A percentile compares a stretch with the other conserved stretches of the same genome.
Evolutionary conservation across 192 early-diverging fungal species (phyloP).

Genomic region (Coemansia umbellata): DNA sequence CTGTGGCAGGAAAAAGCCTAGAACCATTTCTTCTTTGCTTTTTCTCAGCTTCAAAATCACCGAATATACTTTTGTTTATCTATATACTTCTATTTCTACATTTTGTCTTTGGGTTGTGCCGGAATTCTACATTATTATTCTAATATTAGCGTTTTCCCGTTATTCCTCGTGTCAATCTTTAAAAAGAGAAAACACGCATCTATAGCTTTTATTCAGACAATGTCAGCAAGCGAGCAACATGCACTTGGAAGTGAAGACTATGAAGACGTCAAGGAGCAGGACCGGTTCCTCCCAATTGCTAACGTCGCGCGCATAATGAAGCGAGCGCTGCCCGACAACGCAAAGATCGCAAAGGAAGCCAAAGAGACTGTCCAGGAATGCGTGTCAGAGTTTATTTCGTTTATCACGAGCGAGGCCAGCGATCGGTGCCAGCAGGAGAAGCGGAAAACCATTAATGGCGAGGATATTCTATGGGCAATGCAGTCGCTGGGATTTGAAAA

Average conservation of each 20-base stretch:
- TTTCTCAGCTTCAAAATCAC: no score
- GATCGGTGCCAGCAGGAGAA: conserved; percentile 94
- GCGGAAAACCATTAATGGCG: conserved; percentile 97
- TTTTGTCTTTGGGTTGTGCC: no score
- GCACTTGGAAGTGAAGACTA: conserved; percentile 35
- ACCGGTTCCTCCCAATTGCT: conserved; percentile 94
- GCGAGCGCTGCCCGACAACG: conserved; percentile 90
- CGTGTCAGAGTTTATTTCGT: conserved; percentile 97
- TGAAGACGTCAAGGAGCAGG: conserved; percentile 88
- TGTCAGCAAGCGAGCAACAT: conserved; percentile 38
- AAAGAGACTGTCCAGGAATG: conserved; percentile 97
- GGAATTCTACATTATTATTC: no score
- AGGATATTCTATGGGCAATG: conserved; percentile 98
- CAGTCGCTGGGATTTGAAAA: conserved; percentile 97
- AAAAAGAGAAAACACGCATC: no score
- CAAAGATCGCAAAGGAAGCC: conserved; percentile 97
- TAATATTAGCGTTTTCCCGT: no score
- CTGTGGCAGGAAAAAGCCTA: no score
- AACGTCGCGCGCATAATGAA: conserved; percentile 98
- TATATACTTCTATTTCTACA: no score
- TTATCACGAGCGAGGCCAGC: conserved; percentile 96
- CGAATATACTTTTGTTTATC: no score
- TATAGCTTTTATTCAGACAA: conserved; percentile 8
- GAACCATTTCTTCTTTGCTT: no score
- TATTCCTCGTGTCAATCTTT: no score